Base-by-base conservation (phyloP, 2,329 filamentous ascomycete species). In the Rhexocercosporidium sp. region DNA sequence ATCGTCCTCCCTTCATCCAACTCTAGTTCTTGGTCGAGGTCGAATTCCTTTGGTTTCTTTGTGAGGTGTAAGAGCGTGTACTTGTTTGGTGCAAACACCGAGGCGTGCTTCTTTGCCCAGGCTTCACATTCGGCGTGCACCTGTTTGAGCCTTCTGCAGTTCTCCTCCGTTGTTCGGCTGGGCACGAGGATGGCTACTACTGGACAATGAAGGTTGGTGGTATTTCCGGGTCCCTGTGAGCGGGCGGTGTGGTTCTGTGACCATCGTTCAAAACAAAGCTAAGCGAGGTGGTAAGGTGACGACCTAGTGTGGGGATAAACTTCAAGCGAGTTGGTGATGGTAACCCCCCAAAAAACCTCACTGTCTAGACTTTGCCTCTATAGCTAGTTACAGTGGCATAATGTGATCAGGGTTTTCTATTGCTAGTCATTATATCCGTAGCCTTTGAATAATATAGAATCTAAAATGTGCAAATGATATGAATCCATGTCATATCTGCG, bases 1-100 rank as follows among this genome's bases (percentile, higher is more conserved):
- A 59, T 59, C 29, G 54, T 59, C 34, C 34, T 37, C 29, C 29
- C n/a, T 37, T 59, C 31, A 37, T 25, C 31, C 9, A 41, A 59
- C 29, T 59, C 29, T 59, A 59, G 54, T 59, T 20, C 54, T 59
- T 41, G 16, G 37, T 59, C 34, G 20, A 37, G 29, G 54, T 59
- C 54, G 29, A 41, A 59, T 41, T 59, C 54, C 34, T 41, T 59
- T 41, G 54, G 29, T 41, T 59, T 37, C 34, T 37, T 59, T 59
- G 31, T 59, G 54, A 59, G 34, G 37, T 59, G 54, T 59, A 59
- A 11, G 31, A 59, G 54, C 54, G 29, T 41, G 54, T 59, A 59
- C 34, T 59, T 59, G 16, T 20, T 25, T 59, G 54, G 54, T 25
- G 54, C 31, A 18, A 59, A 59, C 54, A 59, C 37, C 31, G 31